Evolutionary conservation across 2,329 filamentous ascomycete genomes (phyloP), one percentile per base, ranked within the genome.

Genomic region (Phyllosticta citrichinensis): DNA sequence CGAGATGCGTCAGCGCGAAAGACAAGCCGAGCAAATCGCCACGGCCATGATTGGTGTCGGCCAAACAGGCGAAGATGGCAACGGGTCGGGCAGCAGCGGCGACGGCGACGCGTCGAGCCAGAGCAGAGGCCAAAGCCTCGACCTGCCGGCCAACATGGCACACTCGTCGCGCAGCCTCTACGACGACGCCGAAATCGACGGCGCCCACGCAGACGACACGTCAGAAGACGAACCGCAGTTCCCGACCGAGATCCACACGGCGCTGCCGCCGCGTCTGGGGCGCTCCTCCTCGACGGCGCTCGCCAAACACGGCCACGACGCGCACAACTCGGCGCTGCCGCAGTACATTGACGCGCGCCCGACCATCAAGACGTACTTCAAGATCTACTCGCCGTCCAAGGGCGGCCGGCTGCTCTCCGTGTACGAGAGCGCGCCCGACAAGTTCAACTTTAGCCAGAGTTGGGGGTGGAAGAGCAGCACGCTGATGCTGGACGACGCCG

Each of bases 391-490:
- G n/a, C 81, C 82, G 0, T 79, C 75, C 22, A 81, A 82, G 64
- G 81, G 80, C n/a, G 82, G 81, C 2, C 71, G 81, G 14, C 79
- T 83, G 75, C 68, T 84, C 40, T 81, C 77, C 57, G 81, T 84
- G n/a, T 84, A 84, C 65, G 81, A 83, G 64, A 79, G 75, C 54
- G 81, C 81, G 4, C 81, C 81, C 1, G 81, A 83, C 65, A 76
- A 76, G 60, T 84, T 84, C 69, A 83, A 83, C 66, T 83, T 83
- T 67, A 80, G 77, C 55, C 82, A 84, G 70, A 81, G 79, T 64
- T 84, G 81, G 81, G 81, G 81, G 0, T 84, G 81, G 81, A 83
- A 83, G 75, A 83, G 80, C 64, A 80, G 77, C 66, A 82, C 80
- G n/a, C 69, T 84, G 64, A 81, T 82, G 73, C 68, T 82, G 27